phyloP scores from a whole-genome alignment of 805 yeast species.

The Soucietia sequanensis region DNA sequence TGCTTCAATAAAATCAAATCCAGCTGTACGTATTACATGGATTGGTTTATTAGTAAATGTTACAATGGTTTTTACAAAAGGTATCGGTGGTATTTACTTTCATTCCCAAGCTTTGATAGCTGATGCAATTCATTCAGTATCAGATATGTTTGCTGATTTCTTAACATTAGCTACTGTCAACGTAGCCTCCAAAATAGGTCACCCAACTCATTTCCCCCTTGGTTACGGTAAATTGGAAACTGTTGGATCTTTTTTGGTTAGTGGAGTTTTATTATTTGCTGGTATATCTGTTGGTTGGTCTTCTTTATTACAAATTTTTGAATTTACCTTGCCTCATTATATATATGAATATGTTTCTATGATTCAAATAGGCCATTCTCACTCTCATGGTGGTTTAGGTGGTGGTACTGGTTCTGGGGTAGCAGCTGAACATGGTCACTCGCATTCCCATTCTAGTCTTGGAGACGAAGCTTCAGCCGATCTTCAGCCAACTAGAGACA shows the following conservation, averaged over 20 bases:
- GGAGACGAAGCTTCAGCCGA: conserved; percentile 7
- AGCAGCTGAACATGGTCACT: conserved; percentile 8
- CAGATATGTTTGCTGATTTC: conserved; percentile 87
- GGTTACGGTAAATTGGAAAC: conserved; percentile 95
- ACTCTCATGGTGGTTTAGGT: conserved; percentile 39
- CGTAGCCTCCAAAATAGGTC: conserved; percentile 54
- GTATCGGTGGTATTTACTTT: conserved; percentile 85
- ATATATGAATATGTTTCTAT: conserved; percentile 53
- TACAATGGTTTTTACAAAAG: conserved; percentile 83
- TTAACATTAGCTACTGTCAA: conserved; percentile 87
- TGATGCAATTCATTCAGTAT: conserved; percentile 90
- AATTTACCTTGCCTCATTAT: conserved; percentile 64
- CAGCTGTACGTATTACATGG: conserved; percentile 93
- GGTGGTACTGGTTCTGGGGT: conserved; percentile 13
- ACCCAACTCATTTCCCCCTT: conserved; percentile 68
- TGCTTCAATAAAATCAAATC: conserved; percentile 46
- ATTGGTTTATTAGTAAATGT: conserved; percentile 82
- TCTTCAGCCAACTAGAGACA: conserved; percentile 34
- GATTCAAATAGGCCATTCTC: conserved; percentile 51
- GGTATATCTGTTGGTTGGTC: conserved; percentile 91
- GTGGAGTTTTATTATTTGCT: conserved; percentile 78
- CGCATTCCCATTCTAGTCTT: conserved; percentile 26
- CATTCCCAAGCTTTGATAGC: conserved; percentile 94
- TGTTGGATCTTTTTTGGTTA: conserved; percentile 85
- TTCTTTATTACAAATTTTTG: conserved; percentile 65